Evolutionary conservation across 108 stramenopile genomes (phyloP), one percentile per base, ranked within the genome.

Genomic region (Fragilariopsis cylindrus): DNA sequence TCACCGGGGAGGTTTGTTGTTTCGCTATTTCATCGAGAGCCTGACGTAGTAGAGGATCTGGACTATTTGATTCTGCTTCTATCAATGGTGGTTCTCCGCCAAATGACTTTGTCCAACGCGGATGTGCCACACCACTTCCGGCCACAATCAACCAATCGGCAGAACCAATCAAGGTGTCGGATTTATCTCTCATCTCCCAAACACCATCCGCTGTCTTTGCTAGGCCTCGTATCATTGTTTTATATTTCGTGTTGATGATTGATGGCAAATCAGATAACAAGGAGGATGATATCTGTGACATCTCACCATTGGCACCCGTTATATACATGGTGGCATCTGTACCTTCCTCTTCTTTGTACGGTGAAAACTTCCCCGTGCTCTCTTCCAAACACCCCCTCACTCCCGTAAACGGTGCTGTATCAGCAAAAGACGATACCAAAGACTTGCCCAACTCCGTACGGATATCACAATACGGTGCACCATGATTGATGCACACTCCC

Each of bases 91-190:
- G 62, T 63, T 18, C 62, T n/a, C 62, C 62, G 45, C 62, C 62
- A 45, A 63, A 63, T 8, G 62, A 45, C 0, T 63, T 63, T 1
- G 62, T n/a, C 62, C 62, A 63, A 3, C 62, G 62, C 4, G 43
- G 62, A 40, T 63, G 62, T 7, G 62, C 62, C 0, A 63, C 9
- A 2, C 62, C 62, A 43, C 62, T 63, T 12, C 62, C 62, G 43
- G 62, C 62, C 0, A 63, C 62, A n/a, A 63, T 12, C 62, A 63
- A n/a, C 62, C 62, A 63, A 15, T 63, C 62, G 15, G 62, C 62
- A 45, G 42, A 41, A n/a, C 62, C 62, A 45, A 63, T 43, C 39
- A 63, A 21, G 11, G 43, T n/a, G 8, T 63, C 42, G 2, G 40
- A 13, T 44, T 45, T 63, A 43, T 63, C 62, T 5, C 43, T 9